A percentile compares a stretch with the other conserved stretches of the same genome.
Conservation (phyloP, 2,329 filamentous ascomycete species). For the Diaporthe sp. region DNA sequence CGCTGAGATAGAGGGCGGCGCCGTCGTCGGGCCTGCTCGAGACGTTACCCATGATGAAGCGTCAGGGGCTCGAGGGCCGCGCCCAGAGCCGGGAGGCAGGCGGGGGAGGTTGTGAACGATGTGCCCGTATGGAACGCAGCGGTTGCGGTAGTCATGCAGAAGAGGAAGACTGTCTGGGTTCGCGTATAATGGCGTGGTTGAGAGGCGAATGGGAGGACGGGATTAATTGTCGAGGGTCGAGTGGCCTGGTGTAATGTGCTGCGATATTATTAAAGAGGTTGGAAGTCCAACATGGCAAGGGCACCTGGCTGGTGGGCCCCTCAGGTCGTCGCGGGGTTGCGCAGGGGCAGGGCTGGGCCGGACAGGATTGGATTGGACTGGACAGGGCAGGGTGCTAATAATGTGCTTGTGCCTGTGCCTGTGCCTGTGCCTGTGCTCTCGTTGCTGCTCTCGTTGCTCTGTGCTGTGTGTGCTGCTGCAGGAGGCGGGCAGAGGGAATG, state of each 20-base stretch:
- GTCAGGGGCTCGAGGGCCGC: slow-evolving; percentile 44
- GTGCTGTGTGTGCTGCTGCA: slow-evolving; percentile 15
- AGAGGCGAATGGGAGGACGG: slow-evolving; percentile 1
- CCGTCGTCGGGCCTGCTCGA: slow-evolving; percentile 90
- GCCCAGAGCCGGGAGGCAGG: slow-evolving; percentile 42
- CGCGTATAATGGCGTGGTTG: slow-evolving; percentile 3
- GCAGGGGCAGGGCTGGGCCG: slow-evolving; percentile 11
- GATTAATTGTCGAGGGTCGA: slow-evolving; percentile 9
- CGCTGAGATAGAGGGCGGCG: slow-evolving; percentile 83
- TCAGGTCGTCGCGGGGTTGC: slow-evolving; percentile 10
- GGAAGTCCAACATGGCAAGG: slow-evolving; percentile 28
- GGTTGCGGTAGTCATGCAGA: slow-evolving; percentile 34
- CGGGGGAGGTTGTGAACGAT: slow-evolving; percentile 24
- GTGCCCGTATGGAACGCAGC: slow-evolving; percentile 40
- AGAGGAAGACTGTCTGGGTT: background rate
- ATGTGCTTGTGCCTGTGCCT: background rate
- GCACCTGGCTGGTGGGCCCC: slow-evolving; percentile 24
- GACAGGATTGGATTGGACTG: background rate
- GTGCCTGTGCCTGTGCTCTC: background rate
- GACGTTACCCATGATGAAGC: slow-evolving; percentile 86
- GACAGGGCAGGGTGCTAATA: slow-evolving; percentile 1
- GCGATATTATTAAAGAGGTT: slow-evolving; percentile 33
- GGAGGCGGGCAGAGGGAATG: slow-evolving; percentile 8
- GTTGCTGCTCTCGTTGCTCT: no score
- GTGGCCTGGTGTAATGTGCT: slow-evolving; percentile 2